A percentile compares a stretch with the other conserved stretches of the same genome.
Evolutionary conservation across 176 grass and related monocot species (phyloP).

Genomic region (Hordeum marinum): DNA sequence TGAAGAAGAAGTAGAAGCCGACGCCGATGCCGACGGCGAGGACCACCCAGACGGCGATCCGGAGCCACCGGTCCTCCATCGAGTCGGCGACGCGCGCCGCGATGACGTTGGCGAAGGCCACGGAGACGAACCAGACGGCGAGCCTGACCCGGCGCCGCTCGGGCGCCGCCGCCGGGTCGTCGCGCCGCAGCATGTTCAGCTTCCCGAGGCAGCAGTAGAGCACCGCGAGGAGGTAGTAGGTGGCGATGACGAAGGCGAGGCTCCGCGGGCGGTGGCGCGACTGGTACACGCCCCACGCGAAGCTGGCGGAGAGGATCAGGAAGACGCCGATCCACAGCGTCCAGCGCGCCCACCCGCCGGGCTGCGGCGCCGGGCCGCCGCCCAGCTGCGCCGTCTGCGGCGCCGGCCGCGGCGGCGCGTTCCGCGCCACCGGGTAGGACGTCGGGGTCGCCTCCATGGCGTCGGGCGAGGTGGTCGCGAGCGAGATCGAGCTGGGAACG

Average conservation of each 20-base stretch:
- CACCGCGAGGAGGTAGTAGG: constrained; percentile 19
- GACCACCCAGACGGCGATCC: neutral
- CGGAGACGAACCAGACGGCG: neutral
- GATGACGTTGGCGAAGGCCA: neutral
- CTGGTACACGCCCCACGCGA: constrained; percentile 6
- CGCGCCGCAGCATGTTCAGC: neutral
- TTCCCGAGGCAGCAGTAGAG: constrained; percentile 12
- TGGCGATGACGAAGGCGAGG: neutral
- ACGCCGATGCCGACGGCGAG: neutral
- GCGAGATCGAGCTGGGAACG: neutral
- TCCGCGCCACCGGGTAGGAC: neutral
- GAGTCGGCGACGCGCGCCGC: neutral
- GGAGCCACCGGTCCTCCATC: neutral
- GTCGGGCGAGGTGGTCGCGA: neutral
- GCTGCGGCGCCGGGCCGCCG: neutral
- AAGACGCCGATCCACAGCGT: neutral
- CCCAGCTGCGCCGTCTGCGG: neutral
- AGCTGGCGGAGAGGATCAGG: neutral
- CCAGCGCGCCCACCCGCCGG: neutral
- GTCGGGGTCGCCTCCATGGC: neutral
- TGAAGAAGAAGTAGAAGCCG: neutral
- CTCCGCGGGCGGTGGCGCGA: constrained; percentile 7
- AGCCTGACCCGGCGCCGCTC: neutral
- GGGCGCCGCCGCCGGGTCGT: neutral
- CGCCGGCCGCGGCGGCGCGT: neutral